Conservation (phyloP, 495 filamentous ascomycete genomes). For the Letharia lupina region DNA sequence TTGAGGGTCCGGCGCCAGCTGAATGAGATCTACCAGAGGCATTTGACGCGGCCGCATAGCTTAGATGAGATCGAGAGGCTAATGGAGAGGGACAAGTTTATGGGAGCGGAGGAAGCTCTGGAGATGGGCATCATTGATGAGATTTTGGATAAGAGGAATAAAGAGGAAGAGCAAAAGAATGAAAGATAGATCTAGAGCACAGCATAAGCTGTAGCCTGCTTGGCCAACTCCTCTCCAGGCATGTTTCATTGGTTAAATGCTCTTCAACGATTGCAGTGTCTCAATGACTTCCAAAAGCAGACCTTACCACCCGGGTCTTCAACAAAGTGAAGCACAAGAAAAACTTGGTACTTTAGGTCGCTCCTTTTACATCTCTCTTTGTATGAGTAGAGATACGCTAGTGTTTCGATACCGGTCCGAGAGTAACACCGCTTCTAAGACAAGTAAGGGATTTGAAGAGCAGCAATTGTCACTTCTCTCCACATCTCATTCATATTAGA, state of each 20-base stretch:
- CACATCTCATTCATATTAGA: background rate
- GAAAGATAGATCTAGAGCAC: background rate
- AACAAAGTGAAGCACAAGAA: too few relatives aligned
- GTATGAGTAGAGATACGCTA: too few relatives aligned
- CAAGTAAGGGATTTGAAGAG: background rate
- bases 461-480: background rate
- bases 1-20: slow-evolving; percentile 73
- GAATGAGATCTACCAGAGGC: slow-evolving; percentile 80
- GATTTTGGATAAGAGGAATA: slow-evolving; percentile 57
- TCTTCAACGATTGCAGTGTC: background rate
- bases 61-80: slow-evolving; percentile 81
- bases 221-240: background rate
- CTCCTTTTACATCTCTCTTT: too few relatives aligned
- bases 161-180: slow-evolving; percentile 29
- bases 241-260: background rate
- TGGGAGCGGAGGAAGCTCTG: slow-evolving; percentile 79
- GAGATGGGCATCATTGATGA: slow-evolving; percentile 88
- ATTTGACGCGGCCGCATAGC: slow-evolving; percentile 67
- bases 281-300: background rate
- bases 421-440: background rate
- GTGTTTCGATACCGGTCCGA: background rate
- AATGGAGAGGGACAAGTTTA: slow-evolving; percentile 94
- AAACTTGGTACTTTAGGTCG: too few relatives aligned
- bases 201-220: background rate
- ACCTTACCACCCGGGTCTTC: too few relatives aligned